A percentile compares a stretch with the other conserved stretches of the same genome.
Conservation (phyloP, 2,329 filamentous ascomycete genomes). For the Arthrobotrys conoides region DNA sequence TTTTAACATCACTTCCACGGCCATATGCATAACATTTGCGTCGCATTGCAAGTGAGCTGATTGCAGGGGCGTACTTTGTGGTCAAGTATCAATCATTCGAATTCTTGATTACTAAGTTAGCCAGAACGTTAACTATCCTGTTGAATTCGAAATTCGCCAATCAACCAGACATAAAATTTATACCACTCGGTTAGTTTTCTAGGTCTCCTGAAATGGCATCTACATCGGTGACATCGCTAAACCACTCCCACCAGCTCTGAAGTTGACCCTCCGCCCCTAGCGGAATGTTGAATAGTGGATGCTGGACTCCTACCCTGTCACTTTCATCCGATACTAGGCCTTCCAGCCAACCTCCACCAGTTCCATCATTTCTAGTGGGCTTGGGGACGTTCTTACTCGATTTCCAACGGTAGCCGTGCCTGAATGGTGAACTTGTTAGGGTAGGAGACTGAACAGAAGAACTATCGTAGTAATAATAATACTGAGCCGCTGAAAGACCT, state of each 20-base stretch:
- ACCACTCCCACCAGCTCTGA: conserved; percentile 58
- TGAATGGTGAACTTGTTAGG: conserved; percentile 34
- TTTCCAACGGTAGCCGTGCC: conserved; percentile 47
- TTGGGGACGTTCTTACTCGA: conserved; percentile 54
- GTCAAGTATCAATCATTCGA: too few species aligned
- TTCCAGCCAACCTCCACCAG: conserved; percentile 51
- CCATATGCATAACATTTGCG: not conserved
- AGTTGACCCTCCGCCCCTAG: conserved; percentile 55
- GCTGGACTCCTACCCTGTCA: conserved; percentile 60
- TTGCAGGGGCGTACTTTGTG: too few species aligned
- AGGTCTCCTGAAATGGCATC: not conserved
- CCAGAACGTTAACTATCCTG: not conserved
- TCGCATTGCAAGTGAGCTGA: too few species aligned
- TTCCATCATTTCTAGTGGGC: conserved; percentile 27
- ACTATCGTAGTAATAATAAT: conserved; percentile 62
- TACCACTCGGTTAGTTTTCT: not conserved
- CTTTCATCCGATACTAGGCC: conserved; percentile 45
- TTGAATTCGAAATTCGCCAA: too few species aligned
- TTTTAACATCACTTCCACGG: conserved; percentile 14
- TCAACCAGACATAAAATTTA: not conserved
- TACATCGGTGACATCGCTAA: conserved; percentile 45
- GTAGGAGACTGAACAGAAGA: not conserved
- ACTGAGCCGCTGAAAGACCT: conserved; percentile 62
- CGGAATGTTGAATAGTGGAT: conserved; percentile 64
- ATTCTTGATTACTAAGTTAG: conserved; percentile 22